Base-by-base conservation (phyloP, 805 yeast genomes). In the Barnettozyma botsteinii region DNA sequence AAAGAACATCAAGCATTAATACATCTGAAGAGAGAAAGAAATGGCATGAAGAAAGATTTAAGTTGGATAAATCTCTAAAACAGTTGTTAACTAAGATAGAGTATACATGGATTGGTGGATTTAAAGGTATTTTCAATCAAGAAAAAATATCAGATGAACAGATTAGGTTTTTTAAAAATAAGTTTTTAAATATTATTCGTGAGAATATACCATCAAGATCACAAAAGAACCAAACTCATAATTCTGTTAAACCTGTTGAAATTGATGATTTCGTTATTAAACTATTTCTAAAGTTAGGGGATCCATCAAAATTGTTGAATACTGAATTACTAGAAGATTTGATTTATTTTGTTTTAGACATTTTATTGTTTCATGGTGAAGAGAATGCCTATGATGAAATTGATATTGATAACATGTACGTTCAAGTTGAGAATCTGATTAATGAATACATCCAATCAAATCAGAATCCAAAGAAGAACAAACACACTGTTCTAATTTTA, bases 11-110 rank as follows among this genome's bases (percentile, higher is more conserved):
- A 0, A 54, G 51, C 2, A 74, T 84, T 2, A 64, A 55, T 4
- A 70, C 86, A 0, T 68, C 72, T 33, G 81, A 77, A 31, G 82
- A 79, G 23, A 67, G 87, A 36, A 71, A 69, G 33, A 47, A 63
- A 7, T 91, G 97, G 96, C 93, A 97, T 95, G 68, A 69, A 30
- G 63, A 65, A 22, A 64, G 97, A 35, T 75, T 74, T 40, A 61
- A 59, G 0, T 62, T 88, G 14, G 96, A 91, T 57, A 56, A 64
- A 9, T 59, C 70, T 34, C 53, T 91, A 38, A 57, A 70, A 29
- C 59, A 57, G 2, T 58, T 88, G n/a, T 55, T 91, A n/a, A 51
- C 56, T 1, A 65, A 65, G 24, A 70, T 85, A 8, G 91, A 86
- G 40, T 57, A 58, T 18, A 62, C 65, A 40, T 85, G 96, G 89